Evolutionary conservation across 2,329 filamentous ascomycete species (phyloP), one percentile per base, ranked within the genome.

Genomic region (Colletotrichum cuscutae): DNA sequence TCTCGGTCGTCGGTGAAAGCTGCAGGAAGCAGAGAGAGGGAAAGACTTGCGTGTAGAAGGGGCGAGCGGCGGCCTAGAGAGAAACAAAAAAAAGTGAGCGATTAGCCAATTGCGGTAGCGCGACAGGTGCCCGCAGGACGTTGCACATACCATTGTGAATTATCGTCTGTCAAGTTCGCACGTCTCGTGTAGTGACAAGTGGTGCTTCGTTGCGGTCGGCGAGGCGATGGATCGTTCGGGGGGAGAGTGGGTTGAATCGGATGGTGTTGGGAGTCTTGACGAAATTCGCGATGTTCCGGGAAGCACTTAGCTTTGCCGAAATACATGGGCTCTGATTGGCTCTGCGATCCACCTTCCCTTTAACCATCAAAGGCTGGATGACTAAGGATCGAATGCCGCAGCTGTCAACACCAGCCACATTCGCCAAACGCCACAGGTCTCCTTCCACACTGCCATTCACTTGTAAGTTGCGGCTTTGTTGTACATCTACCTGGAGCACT

Each of bases 31-130:
- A 8, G 58, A 24, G 22, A 46, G 22, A 37, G 32, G 71, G 57
- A 70, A 70, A 65, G 68, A 82, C 83, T 83, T 84, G 81, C 83
- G 79, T 81, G 81, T 84, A 84, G 77, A 84, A 75, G 54, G 79
- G 78, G 78, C 79, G 67, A 68, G 62, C 63, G 80, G 83, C 72
- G 77, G 83, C 79, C 83, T 84, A 75, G 72, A 68, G 32, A 57
- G 54, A 26, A 59, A n/a, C 54, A 58, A 53, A 59, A 68, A 68
- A 57, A 59, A 68, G 66, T 80, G 80, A 78, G 81, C 77, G 78
- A 81, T 84, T 83, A 83, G 82, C 78, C 68, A 59, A 60, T 75
- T 72, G 58, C 5, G 70, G 64, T 61, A 12, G 13, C 61, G n/a
- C 7, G 24, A 46, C 24, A 26, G 35, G 22, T 19, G 19, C 26